Evolutionary conservation across 805 yeast genomes (phyloP), one percentile per base, ranked within the genome.

Genomic region (Spathaspora boniae): DNA sequence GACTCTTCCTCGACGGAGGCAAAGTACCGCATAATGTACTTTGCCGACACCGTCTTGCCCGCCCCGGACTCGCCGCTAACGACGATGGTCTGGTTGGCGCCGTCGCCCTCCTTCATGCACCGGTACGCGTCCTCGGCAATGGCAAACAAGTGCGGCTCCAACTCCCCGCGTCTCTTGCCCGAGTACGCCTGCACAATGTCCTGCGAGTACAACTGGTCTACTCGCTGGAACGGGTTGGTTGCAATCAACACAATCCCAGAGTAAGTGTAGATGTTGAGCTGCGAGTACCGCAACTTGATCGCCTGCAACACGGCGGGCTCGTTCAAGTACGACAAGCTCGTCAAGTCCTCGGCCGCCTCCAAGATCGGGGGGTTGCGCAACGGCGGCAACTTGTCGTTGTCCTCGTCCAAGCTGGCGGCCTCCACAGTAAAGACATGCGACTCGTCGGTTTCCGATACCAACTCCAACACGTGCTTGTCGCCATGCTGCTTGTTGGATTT

Each of bases 51-150:
- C 4, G 98, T 93, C 54, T 91, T 93, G 60, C 98, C 98, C 19
- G 98, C 98, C 62, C 98, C 98, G 5, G 96, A 86, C 64, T 91
- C 98, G 64, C 98, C 98, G 49, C 89, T 80, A 12, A 91, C 98
- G 12, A 91, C 96, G 44, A 91, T 89, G 1, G 98, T 91, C 65
- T 91, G 98, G 65, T 91, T 89, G 49, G 78, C 72, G 26, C 76
- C 68, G 50, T 87, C 94, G n/a, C n/a, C n/a, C 32, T 81, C 73
- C 52, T 85, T 83, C 98, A 91, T 91, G 55, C 95, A 82, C 51
- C 96, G 74, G 58, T 88, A 89, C 5, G 98, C 97, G 53, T 93
- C 97, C 61, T 89, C 98, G 18, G 98, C 98, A 49, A 91, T 91
- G 29, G 97, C 96, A 60, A 91, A 91, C 55, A 91, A 70, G 69